Percentiles rank a stretch among this genome's conserved stretches.
Conservation (phyloP, 1,284 basidiomycete genomes). For the Athelia psychrophila region DNA sequence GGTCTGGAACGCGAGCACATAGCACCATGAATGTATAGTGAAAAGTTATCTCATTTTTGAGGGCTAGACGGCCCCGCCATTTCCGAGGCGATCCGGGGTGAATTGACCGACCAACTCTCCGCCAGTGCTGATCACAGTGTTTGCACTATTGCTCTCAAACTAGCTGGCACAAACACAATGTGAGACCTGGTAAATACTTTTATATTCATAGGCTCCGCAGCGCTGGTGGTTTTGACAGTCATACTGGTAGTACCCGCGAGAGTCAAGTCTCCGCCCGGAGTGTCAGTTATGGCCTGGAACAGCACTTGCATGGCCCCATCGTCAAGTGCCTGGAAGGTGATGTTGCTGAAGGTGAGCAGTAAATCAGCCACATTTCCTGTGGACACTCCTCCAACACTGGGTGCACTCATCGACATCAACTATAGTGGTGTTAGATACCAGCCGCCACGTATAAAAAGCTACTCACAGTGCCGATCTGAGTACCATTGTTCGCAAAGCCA, state of each 20-base stretch:
- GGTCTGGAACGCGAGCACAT: no score
- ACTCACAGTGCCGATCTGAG: slow-evolving; percentile 44
- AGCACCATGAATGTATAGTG: no score
- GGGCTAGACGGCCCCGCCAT: no score
- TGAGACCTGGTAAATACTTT: no score
- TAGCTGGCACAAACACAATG: no score
- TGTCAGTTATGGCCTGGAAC: slow-evolving; percentile 59
- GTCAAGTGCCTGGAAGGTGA: slow-evolving; percentile 53
- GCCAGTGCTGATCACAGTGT: slow-evolving; percentile 53
- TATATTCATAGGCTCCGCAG: no score
- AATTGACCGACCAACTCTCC: slow-evolving; percentile 35
- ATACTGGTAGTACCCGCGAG: slow-evolving; percentile 62
- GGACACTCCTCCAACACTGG: slow-evolving; percentile 59
- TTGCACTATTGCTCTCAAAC: slow-evolving; percentile 3
- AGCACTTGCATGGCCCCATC: slow-evolving; percentile 53
- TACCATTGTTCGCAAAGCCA: slow-evolving; percentile 43
- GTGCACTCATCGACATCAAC: slow-evolving; percentile 51
- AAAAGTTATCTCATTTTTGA: no score
- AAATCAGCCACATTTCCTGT: slow-evolving; percentile 63
- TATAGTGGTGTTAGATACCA: no score
- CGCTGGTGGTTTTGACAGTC: slow-evolving; percentile 61
- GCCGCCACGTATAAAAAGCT: neutral
- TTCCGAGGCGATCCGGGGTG: no score
- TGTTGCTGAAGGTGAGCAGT: slow-evolving; percentile 56
- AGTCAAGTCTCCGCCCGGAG: slow-evolving; percentile 38